These are phyloP conservation scores for Calvatia gigantea DNA, from an alignment of 768 basidiomycete species.

Conservation along the genomic window DNA sequence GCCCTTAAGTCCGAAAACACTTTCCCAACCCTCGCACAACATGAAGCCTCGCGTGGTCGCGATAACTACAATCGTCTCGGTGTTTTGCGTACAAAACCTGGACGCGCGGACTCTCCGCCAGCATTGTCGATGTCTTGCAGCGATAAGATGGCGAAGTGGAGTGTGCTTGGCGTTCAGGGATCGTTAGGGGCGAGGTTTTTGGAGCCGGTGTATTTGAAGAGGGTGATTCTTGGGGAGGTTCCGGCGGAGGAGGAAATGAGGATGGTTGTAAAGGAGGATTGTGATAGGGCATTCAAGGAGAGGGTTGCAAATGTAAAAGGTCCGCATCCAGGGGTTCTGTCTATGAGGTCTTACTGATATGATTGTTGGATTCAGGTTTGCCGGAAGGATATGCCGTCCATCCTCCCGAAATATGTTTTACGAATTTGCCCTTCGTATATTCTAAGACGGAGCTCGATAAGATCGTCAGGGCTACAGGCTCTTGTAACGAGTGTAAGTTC, in stretches of 20 bases:
- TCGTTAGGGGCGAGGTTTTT: constrained; percentile 59
- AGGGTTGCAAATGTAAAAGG: constrained; percentile 46
- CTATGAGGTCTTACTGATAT: background rate
- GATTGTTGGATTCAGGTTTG: constrained; percentile 33
- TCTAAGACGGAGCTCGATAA: constrained; percentile 36
- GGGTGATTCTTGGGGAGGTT: constrained; percentile 75
- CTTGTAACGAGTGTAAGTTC: constrained; percentile 68
- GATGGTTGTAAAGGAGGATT: constrained; percentile 72
- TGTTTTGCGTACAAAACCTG: constrained; percentile 90
- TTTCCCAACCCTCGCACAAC: constrained; percentile 30
- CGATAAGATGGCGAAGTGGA: constrained; percentile 92
- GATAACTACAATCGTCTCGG: constrained; percentile 74
- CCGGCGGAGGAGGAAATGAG: constrained; percentile 23
- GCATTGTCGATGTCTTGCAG: constrained; percentile 90
- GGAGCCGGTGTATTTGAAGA: constrained; percentile 59
- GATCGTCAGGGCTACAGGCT: constrained; percentile 26
- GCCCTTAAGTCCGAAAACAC: constrained; percentile 52
- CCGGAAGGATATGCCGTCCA: constrained; percentile 46
- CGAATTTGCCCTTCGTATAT: constrained; percentile 54
- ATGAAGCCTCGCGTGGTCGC: constrained; percentile 63
- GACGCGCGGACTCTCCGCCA: constrained; percentile 82
- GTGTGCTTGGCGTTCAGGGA: constrained; percentile 81
- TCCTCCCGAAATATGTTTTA: constrained; percentile 55
- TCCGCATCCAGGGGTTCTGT: constrained; percentile 13
- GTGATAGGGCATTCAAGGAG: constrained; percentile 26